Base-by-base conservation (phyloP, 139 green algal genomes). In the Auxenochlorella pyrenoidosa region DNA sequence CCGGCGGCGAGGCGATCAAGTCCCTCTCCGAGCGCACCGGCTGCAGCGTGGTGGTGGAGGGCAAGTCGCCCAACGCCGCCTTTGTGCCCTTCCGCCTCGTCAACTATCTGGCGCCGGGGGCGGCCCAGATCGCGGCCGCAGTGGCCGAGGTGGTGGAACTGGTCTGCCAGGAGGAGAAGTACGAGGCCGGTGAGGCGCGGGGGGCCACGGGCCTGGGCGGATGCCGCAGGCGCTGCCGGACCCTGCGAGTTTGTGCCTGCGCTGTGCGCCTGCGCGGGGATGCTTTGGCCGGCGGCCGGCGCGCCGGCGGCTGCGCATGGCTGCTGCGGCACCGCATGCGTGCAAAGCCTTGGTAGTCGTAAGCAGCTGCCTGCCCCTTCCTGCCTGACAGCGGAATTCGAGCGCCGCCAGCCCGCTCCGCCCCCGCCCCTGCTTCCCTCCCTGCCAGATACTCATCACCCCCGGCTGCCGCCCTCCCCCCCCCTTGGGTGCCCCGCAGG, bases 61-160 rank as follows among this genome's bases (percentile, higher is more conserved):
- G 79, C 32, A 85, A 81, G 72, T 38, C n/a, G 34, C 34, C 40
- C n/a, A 86, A 90, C 47, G 89, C 89, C 34, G 85, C 85, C 30
- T 89, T 92, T 65, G 59, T 87, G 78, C 89, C 89, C 60, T 92
- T 92, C 73, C 85, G 89, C 66, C 51, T 85, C 12, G 84, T 92
- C 38, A 75, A 75, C n/a, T 90, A 86, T 58, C n/a, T 73, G 24
- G 30, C 70, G 21, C n/a, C 71, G 8, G 40, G 18, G 32, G 26
- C 87, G 12, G 41, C 83, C 60, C 22, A 70, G 36, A 38, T 92
- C 28, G 30, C 75, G 2, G 68, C 76, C 5, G 89, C 75, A 0
- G 85, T 88, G 70, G 80, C 41, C 15, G 76, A 83, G 68, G 89
- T 92, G 36, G 41, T 58, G 44, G 76, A 87, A 18, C 58, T 78